Percentiles rank a stretch among this genome's conserved stretches.
These are phyloP conservation scores for Maudiozyma barnettii DNA, from an alignment of 805 yeast genomes.

Conservation along the genomic window DNA sequence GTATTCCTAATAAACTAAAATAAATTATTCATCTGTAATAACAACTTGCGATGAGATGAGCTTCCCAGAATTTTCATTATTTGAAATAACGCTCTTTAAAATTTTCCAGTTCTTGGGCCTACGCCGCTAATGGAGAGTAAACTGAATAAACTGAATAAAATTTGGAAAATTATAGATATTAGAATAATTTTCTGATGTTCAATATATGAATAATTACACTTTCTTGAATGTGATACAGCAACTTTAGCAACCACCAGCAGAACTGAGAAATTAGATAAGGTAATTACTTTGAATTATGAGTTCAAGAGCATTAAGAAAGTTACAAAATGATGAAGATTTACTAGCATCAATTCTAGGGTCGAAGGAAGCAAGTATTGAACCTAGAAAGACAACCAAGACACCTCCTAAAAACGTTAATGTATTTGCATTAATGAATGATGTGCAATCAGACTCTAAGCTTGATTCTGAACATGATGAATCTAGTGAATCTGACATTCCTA, in stretches of 20 bases:
- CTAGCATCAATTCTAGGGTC: constrained; percentile 15
- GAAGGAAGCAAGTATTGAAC: neutral
- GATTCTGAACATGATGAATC: constrained; percentile 8
- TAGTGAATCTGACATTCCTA: neutral
- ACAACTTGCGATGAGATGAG: constrained; percentile 12
- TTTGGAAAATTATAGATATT: no score
- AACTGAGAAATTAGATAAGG: neutral
- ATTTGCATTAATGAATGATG: constrained; percentile 24
- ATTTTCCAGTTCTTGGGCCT: neutral
- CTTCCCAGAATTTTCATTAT: constrained; percentile 4
- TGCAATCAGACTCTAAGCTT: constrained; percentile 9
- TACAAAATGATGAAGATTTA: constrained; percentile 26
- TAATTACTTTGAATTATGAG: constrained; percentile 18
- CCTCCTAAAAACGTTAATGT: constrained; percentile 11
- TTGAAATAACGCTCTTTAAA: neutral
- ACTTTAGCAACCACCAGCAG: neutral
- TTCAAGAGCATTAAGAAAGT: constrained; percentile 29
- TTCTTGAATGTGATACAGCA: no score
- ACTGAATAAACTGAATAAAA: neutral
- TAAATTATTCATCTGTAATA: no score
- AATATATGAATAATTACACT: no score
- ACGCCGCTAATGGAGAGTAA: neutral
- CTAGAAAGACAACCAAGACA: neutral
- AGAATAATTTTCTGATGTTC: no score
- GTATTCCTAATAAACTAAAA: no score